These are phyloP conservation scores for Chloranthus sessilifolius DNA, from an alignment of 164 flowering plant genomes.

Conservation along the genomic window DNA sequence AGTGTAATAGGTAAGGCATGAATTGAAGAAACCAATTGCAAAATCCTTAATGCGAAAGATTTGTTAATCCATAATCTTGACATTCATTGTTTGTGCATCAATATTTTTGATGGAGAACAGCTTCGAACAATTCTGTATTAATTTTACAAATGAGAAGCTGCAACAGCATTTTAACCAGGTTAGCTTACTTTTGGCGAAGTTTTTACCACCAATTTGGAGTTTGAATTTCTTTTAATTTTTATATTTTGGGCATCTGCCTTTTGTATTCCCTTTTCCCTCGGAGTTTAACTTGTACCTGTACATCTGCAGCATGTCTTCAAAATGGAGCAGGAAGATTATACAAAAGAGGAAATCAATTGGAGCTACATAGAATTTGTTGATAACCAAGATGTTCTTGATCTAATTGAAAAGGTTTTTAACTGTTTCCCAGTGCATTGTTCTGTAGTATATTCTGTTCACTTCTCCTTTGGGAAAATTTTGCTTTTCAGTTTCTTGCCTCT, in stretches of 20 bases:
- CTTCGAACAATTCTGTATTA: constrained; percentile 99
- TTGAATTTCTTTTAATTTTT: too few species aligned
- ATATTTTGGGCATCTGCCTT: too few species aligned
- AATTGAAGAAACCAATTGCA: neutral
- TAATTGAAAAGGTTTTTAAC: constrained; percentile 82
- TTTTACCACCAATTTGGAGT: neutral
- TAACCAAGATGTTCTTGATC: constrained; percentile 93
- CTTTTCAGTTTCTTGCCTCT: neutral
- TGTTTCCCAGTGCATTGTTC: neutral
- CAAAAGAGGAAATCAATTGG: constrained; percentile 92
- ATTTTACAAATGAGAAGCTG: constrained; percentile 93
- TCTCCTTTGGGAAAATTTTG: neutral
- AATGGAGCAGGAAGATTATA: constrained; percentile 99
- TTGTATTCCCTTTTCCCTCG: neutral
- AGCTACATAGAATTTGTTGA: constrained; percentile 98
- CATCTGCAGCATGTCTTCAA: constrained; percentile 86
- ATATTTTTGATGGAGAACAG: constrained; percentile 30
- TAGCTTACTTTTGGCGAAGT: constrained; percentile 9
- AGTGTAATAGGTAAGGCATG: constrained; percentile 67
- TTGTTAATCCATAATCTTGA: neutral
- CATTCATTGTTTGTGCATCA: constrained; percentile 9
- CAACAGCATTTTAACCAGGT: constrained; percentile 99
- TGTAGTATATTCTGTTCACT: neutral
- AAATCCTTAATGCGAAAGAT: neutral
- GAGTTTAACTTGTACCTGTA: neutral